Conservation (phyloP, 2,329 filamentous ascomycete genomes). For the Venturia oleaginea region DNA sequence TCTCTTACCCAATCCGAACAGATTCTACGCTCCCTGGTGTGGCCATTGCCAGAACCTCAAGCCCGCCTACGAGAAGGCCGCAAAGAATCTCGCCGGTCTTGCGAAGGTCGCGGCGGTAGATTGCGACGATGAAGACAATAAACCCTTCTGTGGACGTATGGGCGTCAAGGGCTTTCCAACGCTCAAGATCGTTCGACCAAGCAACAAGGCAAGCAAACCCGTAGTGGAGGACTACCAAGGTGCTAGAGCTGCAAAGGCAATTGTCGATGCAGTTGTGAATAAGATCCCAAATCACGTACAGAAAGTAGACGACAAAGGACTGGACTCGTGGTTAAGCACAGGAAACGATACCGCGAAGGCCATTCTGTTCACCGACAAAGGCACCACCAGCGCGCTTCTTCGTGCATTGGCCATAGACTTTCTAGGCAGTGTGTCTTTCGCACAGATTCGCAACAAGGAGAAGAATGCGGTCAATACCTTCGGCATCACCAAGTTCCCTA, state of each 20-base stretch:
- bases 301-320: conserved; percentile 66
- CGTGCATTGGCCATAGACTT: conserved; percentile 87
- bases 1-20: conserved; percentile 40
- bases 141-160: conserved; percentile 73
- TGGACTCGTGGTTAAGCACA: conserved; percentile 63
- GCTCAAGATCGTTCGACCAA: conserved; percentile 82
- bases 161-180: conserved; percentile 93
- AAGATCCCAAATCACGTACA: conserved; percentile 91
- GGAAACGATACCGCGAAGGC: conserved; percentile 68
- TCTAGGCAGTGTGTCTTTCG: conserved; percentile 67
- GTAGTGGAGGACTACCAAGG: conserved; percentile 88
- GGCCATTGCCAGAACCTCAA: conserved; percentile 95
- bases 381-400: conserved; percentile 71
- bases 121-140: conserved; percentile 91
- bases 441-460: conserved; percentile 78
- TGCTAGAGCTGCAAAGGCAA: conserved; percentile 70
- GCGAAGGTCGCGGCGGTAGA: conserved; percentile 92
- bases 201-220: conserved; percentile 68
- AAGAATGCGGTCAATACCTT: conserved; percentile 61
- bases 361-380: conserved; percentile 89
- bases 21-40: conserved; percentile 97
- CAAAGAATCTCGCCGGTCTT: conserved; percentile 78
- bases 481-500: conserved; percentile 68
- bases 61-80: conserved; percentile 90
- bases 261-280: conserved; percentile 74